A percentile compares a stretch with the other conserved stretches of the same genome.
Evolutionary conservation across 495 filamentous ascomycete species (phyloP).

Genomic region (Penicillium lividum): DNA sequence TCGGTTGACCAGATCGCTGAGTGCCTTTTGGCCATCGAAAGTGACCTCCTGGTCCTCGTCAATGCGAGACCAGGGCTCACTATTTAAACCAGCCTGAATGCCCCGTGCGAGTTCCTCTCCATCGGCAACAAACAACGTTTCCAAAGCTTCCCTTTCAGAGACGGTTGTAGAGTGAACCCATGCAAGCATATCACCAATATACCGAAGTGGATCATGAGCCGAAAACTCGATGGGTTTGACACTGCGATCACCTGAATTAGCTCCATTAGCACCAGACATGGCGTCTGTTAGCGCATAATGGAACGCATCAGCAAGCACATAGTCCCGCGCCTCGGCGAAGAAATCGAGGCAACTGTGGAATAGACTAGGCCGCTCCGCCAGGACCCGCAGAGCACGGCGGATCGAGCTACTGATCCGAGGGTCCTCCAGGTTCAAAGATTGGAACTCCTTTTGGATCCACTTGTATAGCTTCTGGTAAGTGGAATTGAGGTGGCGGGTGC

Average conservation of each 20-base stretch:
- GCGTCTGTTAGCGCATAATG: slow-evolving; percentile 85
- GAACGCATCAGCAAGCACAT: slow-evolving; percentile 86
- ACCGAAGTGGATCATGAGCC: slow-evolving; percentile 88
- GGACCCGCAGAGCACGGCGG: slow-evolving; percentile 77
- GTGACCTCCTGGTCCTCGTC: slow-evolving; percentile 59
- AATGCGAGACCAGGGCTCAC: slow-evolving; percentile 76
- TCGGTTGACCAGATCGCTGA: slow-evolving; percentile 86
- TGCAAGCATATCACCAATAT: slow-evolving; percentile 96
- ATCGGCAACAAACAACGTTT: slow-evolving; percentile 86
- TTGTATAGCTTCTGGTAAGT: slow-evolving; percentile 94
- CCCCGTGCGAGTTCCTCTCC: slow-evolving; percentile 88
- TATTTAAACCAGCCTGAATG: slow-evolving; percentile 81
- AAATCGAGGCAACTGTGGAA: slow-evolving; percentile 94
- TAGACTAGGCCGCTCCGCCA: slow-evolving; percentile 85
- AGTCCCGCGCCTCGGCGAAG: slow-evolving; percentile 88
- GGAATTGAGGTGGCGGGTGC: slow-evolving; percentile 78
- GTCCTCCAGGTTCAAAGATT: slow-evolving; percentile 88
- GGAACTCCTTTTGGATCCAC: slow-evolving; percentile 95
- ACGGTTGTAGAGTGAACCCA: slow-evolving; percentile 95
- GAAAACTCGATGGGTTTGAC: slow-evolving; percentile 93
- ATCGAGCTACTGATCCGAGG: slow-evolving; percentile 89
- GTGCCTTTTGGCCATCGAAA: slow-evolving; percentile 81
- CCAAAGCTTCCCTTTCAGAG: slow-evolving; percentile 89
- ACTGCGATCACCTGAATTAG: slow-evolving; percentile 38
- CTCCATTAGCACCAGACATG: slow-evolving; percentile 35